Conservation (phyloP, 176 grass and related monocot species). For the Ensete ventricosum region DNA sequence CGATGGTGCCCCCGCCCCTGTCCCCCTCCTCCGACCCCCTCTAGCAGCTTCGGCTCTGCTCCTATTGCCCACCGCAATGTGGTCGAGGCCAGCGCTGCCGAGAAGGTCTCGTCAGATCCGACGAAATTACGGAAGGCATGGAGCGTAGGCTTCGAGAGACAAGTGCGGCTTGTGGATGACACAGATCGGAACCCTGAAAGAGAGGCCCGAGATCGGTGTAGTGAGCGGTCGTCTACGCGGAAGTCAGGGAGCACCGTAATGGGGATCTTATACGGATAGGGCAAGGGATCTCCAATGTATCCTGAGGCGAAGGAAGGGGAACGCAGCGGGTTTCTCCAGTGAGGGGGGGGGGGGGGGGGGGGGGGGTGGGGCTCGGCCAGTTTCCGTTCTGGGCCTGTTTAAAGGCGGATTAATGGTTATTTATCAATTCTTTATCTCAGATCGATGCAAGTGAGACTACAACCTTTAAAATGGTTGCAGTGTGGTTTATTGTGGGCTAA, state of each 20-base stretch:
- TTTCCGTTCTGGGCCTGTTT: conserved; percentile 5
- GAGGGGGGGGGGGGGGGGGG: too few species aligned
- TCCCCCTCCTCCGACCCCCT: background rate
- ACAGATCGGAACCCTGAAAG: background rate
- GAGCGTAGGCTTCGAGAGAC: background rate
- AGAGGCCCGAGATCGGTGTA: background rate
- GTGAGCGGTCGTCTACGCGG: background rate
- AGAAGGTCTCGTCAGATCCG: conserved; percentile 71
- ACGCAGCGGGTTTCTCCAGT: background rate
- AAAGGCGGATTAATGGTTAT: too few species aligned
- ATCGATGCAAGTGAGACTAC: too few species aligned
- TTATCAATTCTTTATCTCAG: too few species aligned
- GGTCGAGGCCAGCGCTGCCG: conserved; percentile 85
- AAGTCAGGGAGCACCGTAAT: background rate
- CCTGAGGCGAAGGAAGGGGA: conserved; percentile 8
- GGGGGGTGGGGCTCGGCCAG: conserved; percentile 39
- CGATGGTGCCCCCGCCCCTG: background rate
- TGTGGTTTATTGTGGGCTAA: too few species aligned
- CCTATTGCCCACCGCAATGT: conserved; percentile 6
- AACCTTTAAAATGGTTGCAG: too few species aligned
- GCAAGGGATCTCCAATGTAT: background rate
- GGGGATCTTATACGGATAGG: background rate
- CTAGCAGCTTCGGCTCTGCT: background rate
- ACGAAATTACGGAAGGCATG: background rate
- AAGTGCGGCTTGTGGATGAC: background rate